Base-by-base conservation (phyloP, 2,329 filamentous ascomycete species). In the Exophiala oligosperma region DNA sequence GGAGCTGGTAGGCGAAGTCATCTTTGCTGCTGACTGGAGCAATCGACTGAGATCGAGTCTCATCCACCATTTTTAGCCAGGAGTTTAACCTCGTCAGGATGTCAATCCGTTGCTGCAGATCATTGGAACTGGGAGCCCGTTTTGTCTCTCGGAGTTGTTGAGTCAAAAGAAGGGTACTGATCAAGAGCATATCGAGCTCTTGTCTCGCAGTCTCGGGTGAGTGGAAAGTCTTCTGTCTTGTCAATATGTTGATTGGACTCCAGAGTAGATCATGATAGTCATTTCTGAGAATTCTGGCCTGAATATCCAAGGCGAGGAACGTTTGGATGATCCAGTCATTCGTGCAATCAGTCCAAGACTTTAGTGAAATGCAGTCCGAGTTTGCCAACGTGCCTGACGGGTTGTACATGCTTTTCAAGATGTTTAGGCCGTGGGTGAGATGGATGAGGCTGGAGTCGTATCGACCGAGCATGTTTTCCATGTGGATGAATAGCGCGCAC, bases 401-500 rank as follows among this genome's bases (percentile, higher is more conserved):
- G 9, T 9, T 35, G 32, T 11, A 35, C 9, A 8, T 2, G 32
- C 2, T 11, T 9, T 35, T 53, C 6, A 75, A 56, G 0, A 75
- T 58, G 21, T 64, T 64, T 6, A 74, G 63, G 9, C 72, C 73
- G 55, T 67, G 67, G 26, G 64, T 64, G 1, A 75, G 61, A 64
- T 75, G 73, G 11, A 62, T 63, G 49, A 63, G 54, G 3, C 66
- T 67, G 28, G 65, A 65, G 29, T 62, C 44, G 57, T 68, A 72
- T 28, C 68, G 67, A 1, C 72, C 71, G 4, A 73, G 70, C 3
- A 79, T 62, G 26, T 73, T 71, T 47, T 79, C 77, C 35, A 78
- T 53, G 32, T 67, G 72, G 1, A 75, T 67, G 49, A 79, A 79
- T 0, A 77, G 28, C 50, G 76, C 64, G 49, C 76, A 79, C 1